Evolutionary conservation across 1,284 basidiomycete genomes (phyloP).

Genomic region (Trichosporon coremiiforme): DNA sequence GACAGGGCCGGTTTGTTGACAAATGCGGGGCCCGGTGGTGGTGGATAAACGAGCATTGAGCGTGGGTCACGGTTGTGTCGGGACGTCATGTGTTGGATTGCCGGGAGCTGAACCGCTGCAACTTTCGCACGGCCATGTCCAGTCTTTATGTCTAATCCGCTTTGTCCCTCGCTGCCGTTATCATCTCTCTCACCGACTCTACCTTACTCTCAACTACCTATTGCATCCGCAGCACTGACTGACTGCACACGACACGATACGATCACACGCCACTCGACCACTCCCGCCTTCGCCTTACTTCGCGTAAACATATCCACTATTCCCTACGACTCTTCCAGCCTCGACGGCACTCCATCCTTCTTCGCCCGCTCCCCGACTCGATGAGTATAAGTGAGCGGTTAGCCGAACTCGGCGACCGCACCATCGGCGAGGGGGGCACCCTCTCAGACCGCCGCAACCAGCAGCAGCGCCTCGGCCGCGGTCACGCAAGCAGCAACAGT

Average conservation of each 20-base stretch:
- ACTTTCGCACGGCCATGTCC: conserved; percentile 3
- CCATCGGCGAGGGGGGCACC: conserved; percentile 16
- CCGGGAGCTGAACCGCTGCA: not conserved
- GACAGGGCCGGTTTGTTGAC: conserved; percentile 1
- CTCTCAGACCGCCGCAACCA: not conserved
- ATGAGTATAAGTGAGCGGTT: conserved; percentile 18
- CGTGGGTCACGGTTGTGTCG: not conserved
- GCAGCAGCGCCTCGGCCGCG: not conserved
- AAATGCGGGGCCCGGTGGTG: conserved; percentile 2
- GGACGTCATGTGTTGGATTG: conserved; percentile 7
- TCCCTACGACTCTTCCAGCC: not conserved
- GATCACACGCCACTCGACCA: not conserved
- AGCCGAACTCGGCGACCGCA: conserved; percentile 15
- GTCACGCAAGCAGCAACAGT: not conserved
- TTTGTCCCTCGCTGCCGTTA: conserved; percentile 1
- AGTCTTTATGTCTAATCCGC: conserved; percentile 6
- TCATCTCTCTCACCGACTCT: not conserved
- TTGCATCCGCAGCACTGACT: not conserved
- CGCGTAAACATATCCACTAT: not conserved
- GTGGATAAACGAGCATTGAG: not conserved
- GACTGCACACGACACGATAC: not conserved
- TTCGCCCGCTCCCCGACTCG: not conserved
- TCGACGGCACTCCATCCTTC: not conserved
- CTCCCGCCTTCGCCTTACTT: not conserved
- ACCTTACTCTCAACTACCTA: not conserved